These are phyloP conservation scores for Boletus pseudo-olivaceus DNA, from an alignment of 768 basidiomycete species.

Conservation along the genomic window DNA sequence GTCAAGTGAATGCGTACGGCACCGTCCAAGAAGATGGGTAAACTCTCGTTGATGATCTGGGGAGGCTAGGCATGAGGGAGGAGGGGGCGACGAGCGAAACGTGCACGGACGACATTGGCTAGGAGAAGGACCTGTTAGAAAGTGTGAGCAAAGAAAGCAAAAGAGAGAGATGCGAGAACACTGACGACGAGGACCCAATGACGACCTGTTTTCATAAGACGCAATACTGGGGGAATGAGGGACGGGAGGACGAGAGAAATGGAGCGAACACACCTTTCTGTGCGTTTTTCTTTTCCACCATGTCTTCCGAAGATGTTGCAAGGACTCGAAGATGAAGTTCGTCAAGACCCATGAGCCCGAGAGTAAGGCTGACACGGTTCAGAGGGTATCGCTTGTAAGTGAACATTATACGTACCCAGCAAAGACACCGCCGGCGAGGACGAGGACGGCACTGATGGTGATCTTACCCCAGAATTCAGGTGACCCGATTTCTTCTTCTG, in stretches of 20 bases:
- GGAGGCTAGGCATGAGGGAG: not conserved
- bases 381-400: not conserved
- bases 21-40: conserved; percentile 79
- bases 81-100: not conserved
- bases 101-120: conserved; percentile 71
- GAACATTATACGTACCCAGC: conserved; percentile 63
- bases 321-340: conserved; percentile 88
- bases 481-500: conserved; percentile 40
- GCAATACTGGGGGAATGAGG: conserved; percentile 40
- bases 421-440: conserved; percentile 86
- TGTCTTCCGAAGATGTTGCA: conserved; percentile 74
- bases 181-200: conserved; percentile 93
- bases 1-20: conserved; percentile 49
- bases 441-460: conserved; percentile 59
- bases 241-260: not conserved
- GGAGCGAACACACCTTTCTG: conserved; percentile 48
- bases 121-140: conserved; percentile 71
- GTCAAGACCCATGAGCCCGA: conserved; percentile 92
- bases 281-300: conserved; percentile 63
- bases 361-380: conserved; percentile 58
- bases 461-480: conserved; percentile 77
- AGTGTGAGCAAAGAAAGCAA: not conserved
- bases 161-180: not conserved
- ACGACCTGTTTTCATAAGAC: conserved; percentile 59
- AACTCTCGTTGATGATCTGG: conserved; percentile 80